These are phyloP conservation scores for Dothideomycetidae sp. DNA, from an alignment of 2,329 filamentous ascomycete genomes.

Conservation along the genomic window DNA sequence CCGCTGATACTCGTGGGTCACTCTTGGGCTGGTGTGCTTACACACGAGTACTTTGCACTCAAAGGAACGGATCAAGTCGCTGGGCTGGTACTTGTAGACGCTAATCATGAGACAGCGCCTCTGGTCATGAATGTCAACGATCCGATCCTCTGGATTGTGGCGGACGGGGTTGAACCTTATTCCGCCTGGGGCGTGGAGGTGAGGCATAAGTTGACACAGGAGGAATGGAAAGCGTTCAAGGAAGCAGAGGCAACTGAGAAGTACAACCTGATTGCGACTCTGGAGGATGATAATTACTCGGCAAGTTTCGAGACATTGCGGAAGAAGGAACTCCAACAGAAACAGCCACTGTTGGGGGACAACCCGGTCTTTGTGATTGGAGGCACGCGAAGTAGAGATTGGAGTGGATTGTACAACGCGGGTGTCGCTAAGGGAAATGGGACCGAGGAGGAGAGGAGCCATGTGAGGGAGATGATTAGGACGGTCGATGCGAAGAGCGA, in stretches of 20 bases:
- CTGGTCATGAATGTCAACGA: conserved; percentile 13
- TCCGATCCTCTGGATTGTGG: conserved; percentile 10
- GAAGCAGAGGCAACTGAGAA: conserved; percentile 13
- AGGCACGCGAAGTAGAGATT: conserved; percentile 19
- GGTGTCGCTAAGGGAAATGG: conserved; percentile 23
- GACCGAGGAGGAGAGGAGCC: conserved; percentile 20
- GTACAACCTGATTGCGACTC: conserved; percentile 7
- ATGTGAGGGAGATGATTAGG: conserved; percentile 18
- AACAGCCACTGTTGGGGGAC: conserved; percentile 16
- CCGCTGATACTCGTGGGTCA: conserved; percentile 15
- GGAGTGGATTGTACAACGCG: conserved; percentile 20
- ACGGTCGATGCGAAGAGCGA: conserved; percentile 19
- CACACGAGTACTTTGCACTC: conserved; percentile 12
- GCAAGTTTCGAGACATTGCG: conserved; percentile 18
- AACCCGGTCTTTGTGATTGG: conserved; percentile 18
- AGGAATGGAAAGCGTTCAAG: conserved; percentile 15
- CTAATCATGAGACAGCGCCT: conserved; percentile 14
- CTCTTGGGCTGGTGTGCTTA: conserved; percentile 16
- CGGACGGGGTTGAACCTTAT: conserved; percentile 12
- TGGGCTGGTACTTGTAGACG: conserved; percentile 15
- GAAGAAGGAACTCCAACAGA: conserved; percentile 18
- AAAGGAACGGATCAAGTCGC: conserved; percentile 14
- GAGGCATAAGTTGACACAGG: conserved; percentile 14
- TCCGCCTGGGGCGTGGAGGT: conserved; percentile 11
- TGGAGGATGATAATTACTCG: conserved; percentile 14